Percentiles rank a stretch among this genome's conserved stretches.
phyloP scores from a whole-genome alignment of 2,329 filamentous ascomycete species.

The Exophiala bonariae region DNA sequence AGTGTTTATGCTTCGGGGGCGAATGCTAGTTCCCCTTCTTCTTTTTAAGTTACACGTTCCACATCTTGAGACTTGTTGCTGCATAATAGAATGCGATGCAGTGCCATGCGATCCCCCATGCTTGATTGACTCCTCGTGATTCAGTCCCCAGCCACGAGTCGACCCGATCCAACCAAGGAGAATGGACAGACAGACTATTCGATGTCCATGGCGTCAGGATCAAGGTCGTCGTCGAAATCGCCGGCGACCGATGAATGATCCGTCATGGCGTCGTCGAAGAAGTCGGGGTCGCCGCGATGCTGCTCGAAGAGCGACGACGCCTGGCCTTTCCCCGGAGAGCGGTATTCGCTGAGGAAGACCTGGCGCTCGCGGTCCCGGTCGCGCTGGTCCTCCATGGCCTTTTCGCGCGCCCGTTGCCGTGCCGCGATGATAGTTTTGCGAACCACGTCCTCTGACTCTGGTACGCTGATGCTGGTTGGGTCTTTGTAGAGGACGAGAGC shows the following conservation, averaged over 20 bases:
- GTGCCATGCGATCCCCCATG: no score
- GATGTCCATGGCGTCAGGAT: constrained; percentile 32
- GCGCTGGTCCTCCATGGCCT: constrained; percentile 23
- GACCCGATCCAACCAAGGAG: no score
- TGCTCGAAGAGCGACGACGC: no score
- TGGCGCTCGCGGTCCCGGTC: constrained; percentile 8
- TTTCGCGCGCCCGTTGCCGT: constrained; percentile 65
- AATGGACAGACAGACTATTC: no score
- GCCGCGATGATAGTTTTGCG: constrained; percentile 82
- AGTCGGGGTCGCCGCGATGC: constrained; percentile 2
- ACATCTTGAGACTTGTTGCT: no score
- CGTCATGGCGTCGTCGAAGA: constrained; percentile 16
- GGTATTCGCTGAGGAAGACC: constrained; percentile 1
- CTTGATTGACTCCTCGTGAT: no score
- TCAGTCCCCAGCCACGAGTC: no score
- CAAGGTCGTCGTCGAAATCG: constrained; percentile 7
- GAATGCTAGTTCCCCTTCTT: no score
- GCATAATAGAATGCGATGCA: no score
- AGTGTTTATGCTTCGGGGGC: no score
- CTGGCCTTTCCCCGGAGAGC: not conserved
- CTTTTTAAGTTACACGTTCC: no score
- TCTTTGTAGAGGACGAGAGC: constrained; percentile 77
- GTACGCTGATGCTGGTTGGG: constrained; percentile 72
- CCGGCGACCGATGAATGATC: constrained; percentile 7
- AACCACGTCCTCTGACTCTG: constrained; percentile 73